phyloP scores from a whole-genome alignment of 345 rosid genomes.

The Syzygium aromaticum region DNA sequence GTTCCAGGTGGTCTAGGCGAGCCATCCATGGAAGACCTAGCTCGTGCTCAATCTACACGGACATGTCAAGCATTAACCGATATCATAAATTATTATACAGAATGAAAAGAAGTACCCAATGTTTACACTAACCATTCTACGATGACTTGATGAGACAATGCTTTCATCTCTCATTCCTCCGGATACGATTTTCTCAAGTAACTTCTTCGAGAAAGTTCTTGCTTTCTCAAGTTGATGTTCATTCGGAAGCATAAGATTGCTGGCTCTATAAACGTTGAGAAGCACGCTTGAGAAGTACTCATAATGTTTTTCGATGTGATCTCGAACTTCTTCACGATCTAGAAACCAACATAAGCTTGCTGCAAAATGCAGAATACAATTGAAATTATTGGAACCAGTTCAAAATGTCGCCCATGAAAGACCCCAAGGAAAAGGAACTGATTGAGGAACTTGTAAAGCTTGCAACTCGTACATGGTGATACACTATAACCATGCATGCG shows the following conservation, averaged over 20 bases:
- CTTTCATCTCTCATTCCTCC: not conserved
- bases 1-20: conserved; percentile 48
- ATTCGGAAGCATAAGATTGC: conserved; percentile 47
- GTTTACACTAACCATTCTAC: conserved; percentile 6
- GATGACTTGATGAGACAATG: not conserved
- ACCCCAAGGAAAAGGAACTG: not conserved
- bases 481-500: conserved; percentile 39
- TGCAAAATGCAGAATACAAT: conserved; percentile 3
- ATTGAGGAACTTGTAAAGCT: not conserved
- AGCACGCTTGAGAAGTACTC: conserved; percentile 24
- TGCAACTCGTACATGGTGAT: conserved; percentile 35
- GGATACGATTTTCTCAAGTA: conserved; percentile 19
- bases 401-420: not conserved
- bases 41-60: conserved; percentile 33
- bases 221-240: conserved; percentile 48
- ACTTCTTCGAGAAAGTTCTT: conserved; percentile 30
- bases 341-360: conserved; percentile 58
- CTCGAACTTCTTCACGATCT: conserved; percentile 14
- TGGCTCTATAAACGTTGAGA: conserved; percentile 46
- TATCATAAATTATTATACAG: not conserved
- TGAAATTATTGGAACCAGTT: not conserved
- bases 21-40: conserved; percentile 45
- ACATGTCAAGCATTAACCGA: not conserved
- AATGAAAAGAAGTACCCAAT: not conserved
- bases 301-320: conserved; percentile 17